These are phyloP conservation scores for Ascochyta pisi DNA, from an alignment of 2,329 filamentous ascomycete genomes.

Conservation along the genomic window DNA sequence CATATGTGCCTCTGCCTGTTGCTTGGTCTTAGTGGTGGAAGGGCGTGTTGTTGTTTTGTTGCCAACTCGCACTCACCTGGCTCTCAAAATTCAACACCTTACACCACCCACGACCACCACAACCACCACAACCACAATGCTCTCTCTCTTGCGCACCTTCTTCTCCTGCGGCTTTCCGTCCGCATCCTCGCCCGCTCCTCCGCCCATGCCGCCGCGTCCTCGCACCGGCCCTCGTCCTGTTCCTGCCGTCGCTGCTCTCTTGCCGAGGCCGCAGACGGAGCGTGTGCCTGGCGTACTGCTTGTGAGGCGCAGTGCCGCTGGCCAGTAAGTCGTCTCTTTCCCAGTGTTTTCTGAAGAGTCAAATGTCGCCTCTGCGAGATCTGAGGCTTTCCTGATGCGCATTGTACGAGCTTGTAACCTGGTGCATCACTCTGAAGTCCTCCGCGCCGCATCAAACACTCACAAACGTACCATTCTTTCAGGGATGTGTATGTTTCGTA, in stretches of 20 bases:
- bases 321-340: background rate
- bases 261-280: background rate
- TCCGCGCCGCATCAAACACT: background rate
- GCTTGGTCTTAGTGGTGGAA: background rate
- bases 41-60: background rate
- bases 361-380: background rate
- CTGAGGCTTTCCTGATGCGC: background rate
- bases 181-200: background rate
- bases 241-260: background rate
- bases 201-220: background rate
- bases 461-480: background rate
- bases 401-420: background rate
- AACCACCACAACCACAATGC: background rate
- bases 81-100: background rate
- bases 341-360: background rate
- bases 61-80: background rate
- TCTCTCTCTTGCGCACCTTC: background rate
- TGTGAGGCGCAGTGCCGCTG: background rate
- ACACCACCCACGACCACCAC: background rate
- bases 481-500: background rate
- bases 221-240: background rate
- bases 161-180: background rate
- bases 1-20: background rate
- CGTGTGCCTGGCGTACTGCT: conserved; percentile 2
- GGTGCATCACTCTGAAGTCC: background rate